phyloP scores from a whole-genome alignment of 345 rosid species.

The Kernera saxatilis region DNA sequence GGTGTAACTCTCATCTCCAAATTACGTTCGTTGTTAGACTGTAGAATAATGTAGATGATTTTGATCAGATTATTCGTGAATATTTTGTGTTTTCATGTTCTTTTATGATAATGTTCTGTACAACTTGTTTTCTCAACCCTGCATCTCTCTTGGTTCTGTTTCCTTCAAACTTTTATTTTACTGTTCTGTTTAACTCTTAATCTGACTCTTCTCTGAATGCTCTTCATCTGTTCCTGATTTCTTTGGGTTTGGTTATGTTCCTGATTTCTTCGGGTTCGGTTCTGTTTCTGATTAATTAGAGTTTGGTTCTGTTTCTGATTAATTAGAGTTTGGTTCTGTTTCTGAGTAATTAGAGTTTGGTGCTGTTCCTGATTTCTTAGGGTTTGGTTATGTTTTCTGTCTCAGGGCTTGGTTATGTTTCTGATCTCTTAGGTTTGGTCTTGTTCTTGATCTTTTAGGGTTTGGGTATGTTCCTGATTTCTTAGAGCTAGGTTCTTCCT shows the following conservation, averaged over 20 bases:
- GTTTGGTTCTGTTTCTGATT: not conserved
- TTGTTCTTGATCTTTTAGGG: not conserved
- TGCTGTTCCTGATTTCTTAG: not conserved
- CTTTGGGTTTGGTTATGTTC: not conserved
- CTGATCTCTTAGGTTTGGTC: not conserved
- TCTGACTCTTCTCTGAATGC: not conserved
- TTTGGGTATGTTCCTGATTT: not conserved
- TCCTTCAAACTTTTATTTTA: not conserved
- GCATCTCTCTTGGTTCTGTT: not conserved
- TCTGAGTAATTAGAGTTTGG: not conserved
- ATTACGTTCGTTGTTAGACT: not conserved
- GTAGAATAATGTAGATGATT: not conserved
- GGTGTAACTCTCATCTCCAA: not conserved
- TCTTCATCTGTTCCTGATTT: too few relatives aligned
- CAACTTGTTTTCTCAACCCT: not conserved
- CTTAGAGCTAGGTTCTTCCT: too few relatives aligned
- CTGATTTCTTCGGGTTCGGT: not conserved
- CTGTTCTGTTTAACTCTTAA: not conserved
- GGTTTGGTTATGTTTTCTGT: too few relatives aligned
- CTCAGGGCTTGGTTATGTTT: not conserved
- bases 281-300: not conserved
- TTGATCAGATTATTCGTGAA: not conserved
- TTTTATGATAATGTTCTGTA: not conserved
- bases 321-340: not conserved
- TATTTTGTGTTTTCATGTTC: not conserved